phyloP scores from a whole-genome alignment of 805 yeast genomes.

The Yarrowia sp. region DNA sequence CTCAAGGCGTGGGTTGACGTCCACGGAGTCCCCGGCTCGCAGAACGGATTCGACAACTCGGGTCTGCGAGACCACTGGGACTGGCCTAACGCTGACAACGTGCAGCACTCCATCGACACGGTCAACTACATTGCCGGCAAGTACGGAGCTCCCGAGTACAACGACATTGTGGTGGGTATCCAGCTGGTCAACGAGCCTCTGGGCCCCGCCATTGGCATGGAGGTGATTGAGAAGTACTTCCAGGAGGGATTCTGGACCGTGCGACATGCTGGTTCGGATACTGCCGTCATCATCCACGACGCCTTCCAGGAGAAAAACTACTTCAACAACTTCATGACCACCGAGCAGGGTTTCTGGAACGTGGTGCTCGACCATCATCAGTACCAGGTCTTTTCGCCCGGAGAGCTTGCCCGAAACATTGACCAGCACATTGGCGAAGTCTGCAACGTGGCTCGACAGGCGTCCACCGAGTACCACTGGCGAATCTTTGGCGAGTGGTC shows the following conservation, averaged over 20 bases:
- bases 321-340: slow-evolving; percentile 66
- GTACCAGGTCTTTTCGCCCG: slow-evolving; percentile 80
- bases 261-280: slow-evolving; percentile 59
- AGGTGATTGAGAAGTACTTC: slow-evolving; percentile 65
- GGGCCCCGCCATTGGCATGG: slow-evolving; percentile 70
- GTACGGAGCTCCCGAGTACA: slow-evolving; percentile 67
- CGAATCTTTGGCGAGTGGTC: slow-evolving; percentile 86
- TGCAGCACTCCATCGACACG: slow-evolving; percentile 62
- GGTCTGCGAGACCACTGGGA: slow-evolving; percentile 71
- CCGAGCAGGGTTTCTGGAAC: slow-evolving; percentile 57
- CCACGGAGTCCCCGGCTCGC: slow-evolving; percentile 97
- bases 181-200: slow-evolving; percentile 91
- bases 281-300: slow-evolving; percentile 78
- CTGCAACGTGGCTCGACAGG: slow-evolving; percentile 59
- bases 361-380: slow-evolving; percentile 88
- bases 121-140: slow-evolving; percentile 62
- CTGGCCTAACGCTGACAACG: slow-evolving; percentile 62
- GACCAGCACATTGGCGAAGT: slow-evolving; percentile 67
- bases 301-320: slow-evolving; percentile 69
- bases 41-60: slow-evolving; percentile 94
- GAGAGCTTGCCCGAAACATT: slow-evolving; percentile 63
- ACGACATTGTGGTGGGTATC: slow-evolving; percentile 80
- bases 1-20: slow-evolving; percentile 88
- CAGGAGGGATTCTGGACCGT: slow-evolving; percentile 67
- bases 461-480: slow-evolving; percentile 68